Base-by-base conservation (phyloP, 305 asterid species). In the Lippia alba region DNA sequence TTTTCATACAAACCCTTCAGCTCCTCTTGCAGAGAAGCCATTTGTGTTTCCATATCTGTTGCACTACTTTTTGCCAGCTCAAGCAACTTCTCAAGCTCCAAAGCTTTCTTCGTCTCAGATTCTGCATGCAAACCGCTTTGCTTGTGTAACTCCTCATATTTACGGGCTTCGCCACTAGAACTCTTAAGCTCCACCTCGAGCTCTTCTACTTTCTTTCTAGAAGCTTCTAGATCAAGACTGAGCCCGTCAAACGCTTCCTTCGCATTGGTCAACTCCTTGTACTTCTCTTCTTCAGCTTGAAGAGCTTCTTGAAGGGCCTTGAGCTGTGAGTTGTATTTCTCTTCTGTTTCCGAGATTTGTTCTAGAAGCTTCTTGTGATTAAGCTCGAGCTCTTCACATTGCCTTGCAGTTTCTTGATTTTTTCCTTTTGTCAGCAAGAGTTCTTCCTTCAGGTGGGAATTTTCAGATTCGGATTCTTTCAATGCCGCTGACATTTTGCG, bases 71-170 rank as follows among this genome's bases (percentile, higher is more conserved):
- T 77, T 3, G 93, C 86, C 61, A 80, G 36, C 72, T 83, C 84
- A 16, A 87, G 87, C 71, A 82, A 69, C 67, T 72, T 76, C 67
- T 81, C 85, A 44, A 83, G 67, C 66, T 87, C 92, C 70, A 78
- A 66, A 61, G 86, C 88, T 66, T 74, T 82, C 63, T 79, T 76
- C 2, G 83, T 80, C 75, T 87, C 89, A 15, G 80, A 81, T 58
- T 83, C 90, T 8, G 84, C 93, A 74, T 72, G 83, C 44, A 74
- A 74, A 44, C 81, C 85, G 58, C 87, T 87, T 78, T 78, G 74
- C 81, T 76, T 81, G 71, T 85, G 92, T 70, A 87, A 74, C 74
- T 87, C 90, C 80, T 87, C 89, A 56, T 75, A 85, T 70, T 81
- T 87, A 54, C 49, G 77, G 9, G 87, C 85, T 69, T 83, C 90